A percentile compares a stretch with the other conserved stretches of the same genome.
Evolutionary conservation across 2,329 filamentous ascomycete genomes (phyloP).

Genomic region (Colletotrichum orchidophilum): DNA sequence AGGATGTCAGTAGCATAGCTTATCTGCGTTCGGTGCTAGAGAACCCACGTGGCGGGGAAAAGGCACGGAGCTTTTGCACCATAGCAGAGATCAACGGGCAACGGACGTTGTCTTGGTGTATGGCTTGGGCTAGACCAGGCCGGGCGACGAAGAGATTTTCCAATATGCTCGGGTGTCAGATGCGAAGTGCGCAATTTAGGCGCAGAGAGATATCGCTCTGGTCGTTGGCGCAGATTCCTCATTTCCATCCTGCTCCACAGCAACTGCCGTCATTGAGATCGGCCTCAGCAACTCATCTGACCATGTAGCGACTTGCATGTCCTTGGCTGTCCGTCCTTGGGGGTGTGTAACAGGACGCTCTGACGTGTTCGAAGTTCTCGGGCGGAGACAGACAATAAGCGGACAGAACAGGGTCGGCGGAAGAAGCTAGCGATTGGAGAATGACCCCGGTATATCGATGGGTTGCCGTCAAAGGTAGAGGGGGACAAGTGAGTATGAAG

Average conservation of each 20-base stretch:
- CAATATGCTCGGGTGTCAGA: conserved; percentile 13
- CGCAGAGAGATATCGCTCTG: neutral
- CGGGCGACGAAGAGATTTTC: conserved; percentile 13
- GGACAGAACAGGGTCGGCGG: neutral
- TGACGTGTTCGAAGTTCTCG: conserved; percentile 10
- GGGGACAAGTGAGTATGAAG: neutral
- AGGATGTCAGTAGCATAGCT: conserved; percentile 28
- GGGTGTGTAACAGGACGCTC: neutral
- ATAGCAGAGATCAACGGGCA: conserved; percentile 29
- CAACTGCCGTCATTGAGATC: conserved; percentile 9
- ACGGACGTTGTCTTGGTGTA: conserved; percentile 21
- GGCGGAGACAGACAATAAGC: neutral
- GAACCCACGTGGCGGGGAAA: conserved; percentile 24
- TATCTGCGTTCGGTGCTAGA: conserved; percentile 22
- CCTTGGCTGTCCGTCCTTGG: neutral
- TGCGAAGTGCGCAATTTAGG: neutral
- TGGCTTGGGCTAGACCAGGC: conserved; percentile 18
- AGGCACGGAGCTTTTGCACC: conserved; percentile 30
- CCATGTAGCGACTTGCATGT: conserved; percentile 3
- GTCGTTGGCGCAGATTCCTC: neutral
- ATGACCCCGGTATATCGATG: neutral
- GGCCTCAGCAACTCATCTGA: conserved; percentile 4
- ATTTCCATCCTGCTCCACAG: neutral
- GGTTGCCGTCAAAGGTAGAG: too few relatives aligned
- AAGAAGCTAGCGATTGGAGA: neutral